Evolutionary conservation across 768 basidiomycete genomes (phyloP).

Genomic region (Tephrocybe sp.): DNA sequence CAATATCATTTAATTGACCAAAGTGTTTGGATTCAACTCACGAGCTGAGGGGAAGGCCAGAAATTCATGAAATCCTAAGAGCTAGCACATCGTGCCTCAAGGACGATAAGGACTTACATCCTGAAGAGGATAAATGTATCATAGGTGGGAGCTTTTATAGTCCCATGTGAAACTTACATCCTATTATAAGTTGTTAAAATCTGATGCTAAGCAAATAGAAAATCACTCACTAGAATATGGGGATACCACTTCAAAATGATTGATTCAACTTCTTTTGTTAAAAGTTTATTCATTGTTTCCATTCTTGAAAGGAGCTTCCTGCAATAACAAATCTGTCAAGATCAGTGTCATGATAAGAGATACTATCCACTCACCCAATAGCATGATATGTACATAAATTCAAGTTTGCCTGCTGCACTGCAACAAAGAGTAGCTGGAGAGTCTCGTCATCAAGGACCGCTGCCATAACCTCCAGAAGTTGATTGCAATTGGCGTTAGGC

Average conservation of each 20-base stretch:
- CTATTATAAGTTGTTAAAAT: neutral
- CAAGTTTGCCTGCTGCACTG: constrained; percentile 8
- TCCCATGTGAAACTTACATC: neutral
- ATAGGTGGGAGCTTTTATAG: too few relatives aligned
- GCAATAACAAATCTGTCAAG: neutral
- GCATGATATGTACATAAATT: constrained; percentile 12
- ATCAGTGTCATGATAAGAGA: neutral
- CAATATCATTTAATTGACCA: too few relatives aligned
- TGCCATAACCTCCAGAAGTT: constrained; percentile 9
- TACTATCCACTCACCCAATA: neutral
- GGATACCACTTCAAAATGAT: constrained; percentile 13
- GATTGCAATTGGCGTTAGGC: neutral
- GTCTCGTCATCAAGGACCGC: constrained; percentile 12
- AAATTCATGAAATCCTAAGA: too few relatives aligned
- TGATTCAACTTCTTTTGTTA: constrained; percentile 9
- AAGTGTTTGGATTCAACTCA: too few relatives aligned
- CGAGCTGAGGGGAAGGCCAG: too few relatives aligned
- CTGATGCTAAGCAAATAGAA: neutral
- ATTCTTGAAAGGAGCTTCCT: constrained; percentile 12
- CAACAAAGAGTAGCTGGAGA: constrained; percentile 12
- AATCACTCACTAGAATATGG: constrained; percentile 10
- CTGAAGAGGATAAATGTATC: too few relatives aligned
- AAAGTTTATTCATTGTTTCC: neutral
- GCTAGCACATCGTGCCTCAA: too few relatives aligned
- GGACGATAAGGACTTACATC: too few relatives aligned